Evolutionary conservation across 1,284 basidiomycete species (phyloP).

Genomic region (Pisolithus thermaeus): DNA sequence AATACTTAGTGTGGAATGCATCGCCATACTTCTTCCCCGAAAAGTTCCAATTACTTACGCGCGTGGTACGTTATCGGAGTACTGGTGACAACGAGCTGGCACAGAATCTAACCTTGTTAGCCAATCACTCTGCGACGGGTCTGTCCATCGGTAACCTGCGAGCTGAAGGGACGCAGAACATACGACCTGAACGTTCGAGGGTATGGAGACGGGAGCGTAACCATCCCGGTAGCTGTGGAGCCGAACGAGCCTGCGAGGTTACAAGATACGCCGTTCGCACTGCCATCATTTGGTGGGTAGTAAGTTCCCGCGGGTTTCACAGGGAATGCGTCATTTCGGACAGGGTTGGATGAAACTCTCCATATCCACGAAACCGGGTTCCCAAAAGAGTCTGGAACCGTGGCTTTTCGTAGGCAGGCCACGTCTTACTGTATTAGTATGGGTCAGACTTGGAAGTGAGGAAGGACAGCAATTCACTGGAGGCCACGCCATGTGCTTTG

Average conservation of each 20-base stretch:
- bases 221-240: conserved; percentile 1
- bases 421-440: conserved; percentile 2
- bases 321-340: conserved; percentile 13
- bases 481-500: background rate
- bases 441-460: conserved; percentile 1
- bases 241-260: conserved; percentile 1
- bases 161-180: background rate
- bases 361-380: background rate
- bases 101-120: conserved; percentile 3
- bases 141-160: too few relatives aligned
- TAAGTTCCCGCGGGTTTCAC: conserved; percentile 18
- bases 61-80: background rate
- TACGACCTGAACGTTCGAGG: too few relatives aligned
- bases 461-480: background rate
- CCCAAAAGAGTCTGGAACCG: background rate
- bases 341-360: conserved; percentile 7
- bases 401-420: background rate
- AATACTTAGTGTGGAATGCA: background rate
- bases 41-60: background rate
- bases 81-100: background rate
- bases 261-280: conserved; percentile 8
- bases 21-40: background rate
- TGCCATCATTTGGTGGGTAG: conserved; percentile 10
- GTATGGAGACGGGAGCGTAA: background rate
- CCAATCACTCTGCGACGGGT: background rate